These are phyloP conservation scores for Zoysia japonica DNA, from an alignment of 176 grass and related monocot species.

Conservation along the genomic window DNA sequence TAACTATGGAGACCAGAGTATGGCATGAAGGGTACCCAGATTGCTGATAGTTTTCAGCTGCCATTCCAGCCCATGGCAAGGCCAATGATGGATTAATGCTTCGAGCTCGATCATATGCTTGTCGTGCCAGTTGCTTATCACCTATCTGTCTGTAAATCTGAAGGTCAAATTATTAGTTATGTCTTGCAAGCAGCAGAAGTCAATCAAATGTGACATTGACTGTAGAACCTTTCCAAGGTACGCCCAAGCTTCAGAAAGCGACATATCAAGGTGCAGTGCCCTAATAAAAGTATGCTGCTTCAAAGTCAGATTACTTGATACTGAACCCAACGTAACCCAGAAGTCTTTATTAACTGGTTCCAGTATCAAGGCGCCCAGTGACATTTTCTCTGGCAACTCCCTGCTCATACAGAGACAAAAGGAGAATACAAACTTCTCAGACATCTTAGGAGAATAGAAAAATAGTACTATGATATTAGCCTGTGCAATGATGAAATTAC, in stretches of 20 bases:
- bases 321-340: constrained; percentile 81
- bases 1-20: constrained; percentile 8
- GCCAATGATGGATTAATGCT: constrained; percentile 95
- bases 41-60: constrained; percentile 53
- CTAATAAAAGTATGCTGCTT: constrained; percentile 93
- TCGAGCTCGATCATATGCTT: constrained; percentile 91
- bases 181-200: constrained; percentile 16
- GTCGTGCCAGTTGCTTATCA: constrained; percentile 69
- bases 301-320: constrained; percentile 70
- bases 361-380: constrained; percentile 73
- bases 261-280: constrained; percentile 76
- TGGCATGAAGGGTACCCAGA: constrained; percentile 30
- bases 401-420: constrained; percentile 54
- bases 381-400: constrained; percentile 84
- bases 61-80: constrained; percentile 96
- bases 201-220: constrained; percentile 22
- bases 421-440: constrained; percentile 39
- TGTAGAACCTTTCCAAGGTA: constrained; percentile 84
- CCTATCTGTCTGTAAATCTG: constrained; percentile 83
- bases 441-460: constrained; percentile 16
- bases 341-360: constrained; percentile 85
- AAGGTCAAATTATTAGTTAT: constrained; percentile 45
- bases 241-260: constrained; percentile 84
- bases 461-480: constrained; percentile 16
- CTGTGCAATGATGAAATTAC: constrained; percentile 48